Evolutionary conservation across 2,329 filamentous ascomycete species (phyloP).

Genomic region (Escovopsis sp.): DNA sequence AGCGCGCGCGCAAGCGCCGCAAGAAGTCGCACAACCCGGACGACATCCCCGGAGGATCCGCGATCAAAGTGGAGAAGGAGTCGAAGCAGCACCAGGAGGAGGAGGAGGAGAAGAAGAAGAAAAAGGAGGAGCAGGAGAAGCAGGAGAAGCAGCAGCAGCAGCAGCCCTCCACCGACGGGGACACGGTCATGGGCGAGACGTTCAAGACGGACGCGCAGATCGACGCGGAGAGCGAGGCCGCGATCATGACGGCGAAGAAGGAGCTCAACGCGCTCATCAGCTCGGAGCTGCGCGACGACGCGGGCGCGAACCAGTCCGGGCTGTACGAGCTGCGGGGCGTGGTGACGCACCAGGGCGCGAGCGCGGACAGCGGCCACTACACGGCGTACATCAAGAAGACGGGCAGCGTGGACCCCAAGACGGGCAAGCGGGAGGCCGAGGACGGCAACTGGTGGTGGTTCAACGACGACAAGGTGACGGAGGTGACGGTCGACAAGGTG

Average conservation of each 20-base stretch:
- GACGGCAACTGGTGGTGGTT: constrained; percentile 99
- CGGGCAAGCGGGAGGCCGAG: constrained; percentile 64
- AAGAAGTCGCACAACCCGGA: constrained; percentile 46
- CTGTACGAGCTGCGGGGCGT: constrained; percentile 90
- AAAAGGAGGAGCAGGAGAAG: constrained; percentile 27
- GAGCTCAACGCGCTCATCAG: constrained; percentile 70
- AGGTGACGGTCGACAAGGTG: constrained; percentile 85
- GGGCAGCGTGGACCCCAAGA: constrained; percentile 54
- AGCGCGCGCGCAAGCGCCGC: constrained; percentile 81
- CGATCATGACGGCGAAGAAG: constrained; percentile 69
- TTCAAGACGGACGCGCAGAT: constrained; percentile 93
- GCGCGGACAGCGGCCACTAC: constrained; percentile 95
- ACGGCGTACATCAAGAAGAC: constrained; percentile 96
- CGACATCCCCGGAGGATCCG: constrained; percentile 32
- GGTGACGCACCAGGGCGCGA: constrained; percentile 91
- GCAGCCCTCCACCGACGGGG: constrained; percentile 32
- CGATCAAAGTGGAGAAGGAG: constrained; percentile 35
- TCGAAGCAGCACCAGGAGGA: constrained; percentile 36
- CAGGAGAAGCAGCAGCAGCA: constrained; percentile 19
- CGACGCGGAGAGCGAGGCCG: constrained; percentile 67
- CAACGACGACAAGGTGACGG: constrained; percentile 93
- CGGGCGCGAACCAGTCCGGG: constrained; percentile 81
- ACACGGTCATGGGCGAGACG: constrained; percentile 59
- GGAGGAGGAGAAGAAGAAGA: constrained; percentile 27
- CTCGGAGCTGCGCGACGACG: constrained; percentile 58